A percentile compares a stretch with the other conserved stretches of the same genome.
Evolutionary conservation across 306 rosid species (phyloP).

Genomic region (Rosa multiflora): DNA sequence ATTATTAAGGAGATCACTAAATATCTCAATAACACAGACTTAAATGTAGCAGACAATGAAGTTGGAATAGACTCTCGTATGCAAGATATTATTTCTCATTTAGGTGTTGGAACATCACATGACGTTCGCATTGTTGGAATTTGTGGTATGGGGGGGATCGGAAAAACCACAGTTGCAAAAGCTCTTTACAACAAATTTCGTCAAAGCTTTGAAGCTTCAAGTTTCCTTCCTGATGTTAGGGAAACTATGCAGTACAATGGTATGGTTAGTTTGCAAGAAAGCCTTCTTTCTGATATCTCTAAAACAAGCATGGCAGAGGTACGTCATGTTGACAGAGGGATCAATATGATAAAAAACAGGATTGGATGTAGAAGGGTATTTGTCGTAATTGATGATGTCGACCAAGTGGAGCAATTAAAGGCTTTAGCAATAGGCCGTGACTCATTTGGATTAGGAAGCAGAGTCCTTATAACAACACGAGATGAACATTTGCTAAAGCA

Average conservation of each 20-base stretch:
- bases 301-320: neutral
- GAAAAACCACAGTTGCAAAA: neutral
- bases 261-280: neutral
- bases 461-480: neutral
- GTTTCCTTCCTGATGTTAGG: neutral
- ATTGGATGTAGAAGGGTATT: neutral
- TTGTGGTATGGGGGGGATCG: neutral
- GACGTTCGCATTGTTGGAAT: neutral
- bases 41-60: too few relatives aligned
- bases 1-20: neutral
- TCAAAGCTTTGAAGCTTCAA: neutral
- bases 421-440: neutral
- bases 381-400: neutral
- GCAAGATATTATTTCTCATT: too few relatives aligned
- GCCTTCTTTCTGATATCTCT: neutral
- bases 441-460: neutral
- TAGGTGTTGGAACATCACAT: neutral
- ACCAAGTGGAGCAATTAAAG: neutral
- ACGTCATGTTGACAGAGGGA: neutral
- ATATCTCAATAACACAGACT: too few relatives aligned
- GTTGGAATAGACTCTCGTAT: too few relatives aligned
- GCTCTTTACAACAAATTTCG: neutral
- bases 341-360: neutral
- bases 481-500: neutral
- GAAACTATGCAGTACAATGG: neutral